These are phyloP conservation scores for Coprinopsis marcescibilis DNA, from an alignment of 768 basidiomycete species.

Conservation along the genomic window DNA sequence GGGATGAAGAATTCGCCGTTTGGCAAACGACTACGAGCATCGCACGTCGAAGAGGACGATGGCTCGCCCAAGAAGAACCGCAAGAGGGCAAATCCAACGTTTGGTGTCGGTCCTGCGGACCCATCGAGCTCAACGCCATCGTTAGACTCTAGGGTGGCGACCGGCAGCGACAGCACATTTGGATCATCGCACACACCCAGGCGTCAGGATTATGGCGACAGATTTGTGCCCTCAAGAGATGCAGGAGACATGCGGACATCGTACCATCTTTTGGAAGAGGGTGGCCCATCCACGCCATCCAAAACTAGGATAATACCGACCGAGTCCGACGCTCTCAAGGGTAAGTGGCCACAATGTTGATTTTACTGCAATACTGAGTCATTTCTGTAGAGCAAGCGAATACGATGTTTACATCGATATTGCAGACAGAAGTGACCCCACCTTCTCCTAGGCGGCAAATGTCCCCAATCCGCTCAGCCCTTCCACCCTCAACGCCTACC, in stretches of 20 bases:
- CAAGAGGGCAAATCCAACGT: conserved; percentile 36
- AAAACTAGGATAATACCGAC: conserved; percentile 61
- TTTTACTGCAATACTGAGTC: not conserved
- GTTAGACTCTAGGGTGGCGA: conserved; percentile 47
- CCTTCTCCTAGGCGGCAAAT: conserved; percentile 55
- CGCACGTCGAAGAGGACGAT: conserved; percentile 58
- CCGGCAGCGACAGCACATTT: conserved; percentile 45
- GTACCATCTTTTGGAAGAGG: conserved; percentile 59
- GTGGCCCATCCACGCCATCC: conserved; percentile 49
- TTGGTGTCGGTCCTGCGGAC: conserved; percentile 34
- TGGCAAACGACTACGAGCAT: conserved; percentile 74
- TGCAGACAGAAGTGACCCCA: conserved; percentile 75
- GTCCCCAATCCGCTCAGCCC: conserved; percentile 40
- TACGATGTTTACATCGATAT: conserved; percentile 68
- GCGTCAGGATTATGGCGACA: conserved; percentile 46
- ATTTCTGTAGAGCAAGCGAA: conserved; percentile 69
- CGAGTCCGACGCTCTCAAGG: conserved; percentile 74
- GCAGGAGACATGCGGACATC: conserved; percentile 58
- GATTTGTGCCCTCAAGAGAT: conserved; percentile 68
- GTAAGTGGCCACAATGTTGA: conserved; percentile 26
- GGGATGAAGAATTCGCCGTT: conserved; percentile 81
- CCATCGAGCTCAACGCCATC: conserved; percentile 47
- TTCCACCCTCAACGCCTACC: conserved; percentile 44
- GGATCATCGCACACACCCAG: conserved; percentile 28
- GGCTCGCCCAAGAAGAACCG: conserved; percentile 27